Evolutionary conservation across 768 basidiomycete species (phyloP).

Genomic region (Leccinum subtestaceum): DNA sequence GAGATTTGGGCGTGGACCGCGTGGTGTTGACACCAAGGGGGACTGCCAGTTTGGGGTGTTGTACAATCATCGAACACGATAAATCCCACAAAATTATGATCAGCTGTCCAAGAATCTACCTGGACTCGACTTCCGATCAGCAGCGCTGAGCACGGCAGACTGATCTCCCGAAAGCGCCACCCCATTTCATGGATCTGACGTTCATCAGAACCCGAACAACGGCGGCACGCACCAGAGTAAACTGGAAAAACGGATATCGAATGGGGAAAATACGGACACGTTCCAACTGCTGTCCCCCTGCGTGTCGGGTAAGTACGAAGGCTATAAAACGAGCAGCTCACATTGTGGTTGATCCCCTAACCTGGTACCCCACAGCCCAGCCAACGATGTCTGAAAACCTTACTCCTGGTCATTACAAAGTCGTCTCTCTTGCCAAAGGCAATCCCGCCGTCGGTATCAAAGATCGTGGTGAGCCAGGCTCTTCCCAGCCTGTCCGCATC

Average conservation of each 20-base stretch:
- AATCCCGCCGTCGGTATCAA: neutral
- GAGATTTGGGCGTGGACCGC: too few relatives aligned
- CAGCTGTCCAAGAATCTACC: too few relatives aligned
- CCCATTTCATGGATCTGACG: neutral
- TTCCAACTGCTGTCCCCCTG: too few relatives aligned
- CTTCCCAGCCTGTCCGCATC: neutral
- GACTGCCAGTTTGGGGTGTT: too few relatives aligned
- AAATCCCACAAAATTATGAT: too few relatives aligned
- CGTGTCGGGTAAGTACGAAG: neutral
- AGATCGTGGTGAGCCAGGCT: neutral
- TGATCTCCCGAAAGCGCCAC: neutral
- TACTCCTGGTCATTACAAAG: neutral
- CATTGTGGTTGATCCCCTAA: neutral
- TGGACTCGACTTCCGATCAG: too few relatives aligned
- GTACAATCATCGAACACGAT: too few relatives aligned
- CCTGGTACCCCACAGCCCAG: neutral
- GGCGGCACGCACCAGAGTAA: neutral
- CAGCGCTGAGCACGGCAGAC: neutral
- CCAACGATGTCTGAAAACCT: neutral
- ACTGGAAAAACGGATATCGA: too few relatives aligned
- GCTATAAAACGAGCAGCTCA: neutral
- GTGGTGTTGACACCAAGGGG: too few relatives aligned
- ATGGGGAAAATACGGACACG: too few relatives aligned
- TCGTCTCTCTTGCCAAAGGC: neutral
- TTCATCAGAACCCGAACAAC: neutral